Base-by-base conservation (phyloP, 441 rosid genomes). In the Corymbia citriodora region DNA sequence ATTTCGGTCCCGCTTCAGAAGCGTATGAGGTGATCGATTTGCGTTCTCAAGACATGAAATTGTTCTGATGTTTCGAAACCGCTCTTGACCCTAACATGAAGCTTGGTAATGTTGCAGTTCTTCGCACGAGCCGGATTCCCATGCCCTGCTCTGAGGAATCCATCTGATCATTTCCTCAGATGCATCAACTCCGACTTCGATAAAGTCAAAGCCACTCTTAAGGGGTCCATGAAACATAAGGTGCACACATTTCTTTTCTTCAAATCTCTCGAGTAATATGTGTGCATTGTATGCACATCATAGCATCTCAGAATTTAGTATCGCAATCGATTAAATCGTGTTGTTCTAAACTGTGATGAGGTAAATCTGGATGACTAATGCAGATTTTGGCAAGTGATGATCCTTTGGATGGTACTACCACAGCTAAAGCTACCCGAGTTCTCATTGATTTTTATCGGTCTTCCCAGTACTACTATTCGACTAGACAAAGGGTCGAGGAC, bases 121-220 rank as follows among this genome's bases (percentile, higher is more conserved):
- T 98, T 98, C 87, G 99, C 98, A 53, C 99, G 95, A 93, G 98
- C 99, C 45, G 99, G 96, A 81, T 95, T 95, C 89, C 96, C 97
- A 48, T 95, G 96, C 92, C 96, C 97, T 89, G 93, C 96, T 86
- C 90, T 95, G 89, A 93, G 96, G 95, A 95, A 94, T 92, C 95
- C 95, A 19, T 98, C 96, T 59, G 96, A 95, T 93, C 94, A 96
- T 94, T 95, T 95, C 90, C 94, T 95, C 74, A 92, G 97, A 91
- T 95, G 97, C 88, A 91, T 95, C 89, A 96, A 96, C 94, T 94
- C 99, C 14, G 99, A 98, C 92, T 98, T 98, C 63, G 99, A 97
- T 92, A 97, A 96, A 95, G 98, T 98, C 88, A 96, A 97, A 94
- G 98, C 99, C 55, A 97, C 99, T 48, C 93, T 97, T 27, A 97